Evolutionary conservation across 2,329 filamentous ascomycete genomes (phyloP), one percentile per base, ranked within the genome.

Genomic region (Coleophoma crateriformis): DNA sequence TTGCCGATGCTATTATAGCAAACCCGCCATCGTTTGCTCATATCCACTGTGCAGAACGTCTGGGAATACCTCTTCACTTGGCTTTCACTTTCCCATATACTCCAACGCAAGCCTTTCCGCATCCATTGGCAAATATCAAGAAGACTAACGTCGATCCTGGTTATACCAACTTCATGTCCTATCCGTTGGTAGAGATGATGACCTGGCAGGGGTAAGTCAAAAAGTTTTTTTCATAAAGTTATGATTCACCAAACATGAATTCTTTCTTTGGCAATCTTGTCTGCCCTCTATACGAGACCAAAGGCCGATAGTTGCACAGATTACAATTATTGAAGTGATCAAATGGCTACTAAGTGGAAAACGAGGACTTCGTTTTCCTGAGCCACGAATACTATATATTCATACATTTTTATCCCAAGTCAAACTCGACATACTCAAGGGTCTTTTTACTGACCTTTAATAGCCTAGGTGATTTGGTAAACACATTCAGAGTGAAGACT

Each of bases 51-150:
- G 88, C 88, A 0, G 87, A 94, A 66, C 82, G 85, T 22, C 66
- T 94, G 20, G 87, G 87, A 0, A 81, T 91, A 17, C 88, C 88
- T 0, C 66, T 92, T 2, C 87, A 91, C 62, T 71, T 96, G 54
- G 94, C 95, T 85, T 96, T 96, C 64, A 96, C 90, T 51, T 86
- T 91, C 50, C 88, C 88, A 0, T 91, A 88, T 60, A 87, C 82
- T 0, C 86, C 87, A 0, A 91, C 88, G 0, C 77, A 83, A 49
- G 76, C 81, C 0, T 92, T 92, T 55, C 62, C 62, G 0, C 88
- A 92, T 62, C 88, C 88, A 0, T 65, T 92, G 45, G 87, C 87
- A 10, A 89, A 82, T 61, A 85, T 92, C 65, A 87, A 85, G 61
- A 78, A 77, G 52, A 82, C 78, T 14, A 88, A 89, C 55, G 79